These are phyloP conservation scores for Daedaleopsis nitida DNA, from an alignment of 768 basidiomycete genomes.

Conservation along the genomic window DNA sequence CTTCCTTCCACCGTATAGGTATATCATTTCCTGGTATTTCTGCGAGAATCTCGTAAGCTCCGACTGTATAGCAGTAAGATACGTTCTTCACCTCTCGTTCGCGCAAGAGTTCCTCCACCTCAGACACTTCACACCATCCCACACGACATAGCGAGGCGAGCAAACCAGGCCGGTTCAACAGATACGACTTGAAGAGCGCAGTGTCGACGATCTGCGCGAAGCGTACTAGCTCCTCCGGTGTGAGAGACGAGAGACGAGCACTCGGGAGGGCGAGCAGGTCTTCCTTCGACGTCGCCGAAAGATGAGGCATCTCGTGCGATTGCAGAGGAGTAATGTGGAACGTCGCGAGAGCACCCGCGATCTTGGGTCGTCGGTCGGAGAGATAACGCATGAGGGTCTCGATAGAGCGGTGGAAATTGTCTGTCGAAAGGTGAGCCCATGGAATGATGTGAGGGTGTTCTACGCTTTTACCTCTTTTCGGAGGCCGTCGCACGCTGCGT, in stretches of 20 bases:
- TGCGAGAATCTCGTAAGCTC: conserved; percentile 31
- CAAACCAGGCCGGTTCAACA: conserved; percentile 78
- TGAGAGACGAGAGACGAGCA: conserved; percentile 67
- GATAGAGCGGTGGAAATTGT: conserved; percentile 69
- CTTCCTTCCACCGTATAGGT: conserved; percentile 91
- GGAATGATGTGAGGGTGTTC: neutral
- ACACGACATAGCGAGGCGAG: conserved; percentile 87
- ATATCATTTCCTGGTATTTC: conserved; percentile 92
- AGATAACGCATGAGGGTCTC: conserved; percentile 89
- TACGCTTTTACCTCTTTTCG: conserved; percentile 29
- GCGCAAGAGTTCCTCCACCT: conserved; percentile 86
- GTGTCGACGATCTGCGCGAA: conserved; percentile 96
- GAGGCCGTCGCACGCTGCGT: conserved; percentile 36
- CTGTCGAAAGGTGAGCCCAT: conserved; percentile 32
- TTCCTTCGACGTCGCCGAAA: conserved; percentile 71
- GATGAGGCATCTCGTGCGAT: conserved; percentile 64
- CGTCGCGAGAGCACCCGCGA: conserved; percentile 71
- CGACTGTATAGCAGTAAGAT: neutral
- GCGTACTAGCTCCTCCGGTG: conserved; percentile 81
- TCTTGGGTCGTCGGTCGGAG: conserved; percentile 86
- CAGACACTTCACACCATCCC: conserved; percentile 94
- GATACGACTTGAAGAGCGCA: conserved; percentile 90
- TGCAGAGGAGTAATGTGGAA: conserved; percentile 70
- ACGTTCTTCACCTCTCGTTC: conserved; percentile 63
- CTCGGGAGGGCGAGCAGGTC: conserved; percentile 83